Evolutionary conservation across 2,329 filamentous ascomycete genomes (phyloP).

Genomic region (Fusarium fracticaudum): DNA sequence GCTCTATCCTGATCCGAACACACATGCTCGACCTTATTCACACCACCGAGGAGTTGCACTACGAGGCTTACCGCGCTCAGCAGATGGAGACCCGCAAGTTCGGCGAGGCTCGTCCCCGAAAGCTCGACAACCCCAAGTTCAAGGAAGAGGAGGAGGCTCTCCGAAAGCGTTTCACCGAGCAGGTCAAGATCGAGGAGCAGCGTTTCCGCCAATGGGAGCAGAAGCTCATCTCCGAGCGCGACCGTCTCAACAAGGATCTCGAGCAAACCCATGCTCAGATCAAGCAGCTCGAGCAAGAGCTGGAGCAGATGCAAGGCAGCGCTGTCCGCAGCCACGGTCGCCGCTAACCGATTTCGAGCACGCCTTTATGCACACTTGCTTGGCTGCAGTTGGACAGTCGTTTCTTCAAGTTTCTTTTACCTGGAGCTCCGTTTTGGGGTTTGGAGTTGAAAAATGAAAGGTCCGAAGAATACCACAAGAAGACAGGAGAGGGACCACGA

Average conservation of each 20-base stretch:
- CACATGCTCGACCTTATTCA: constrained; percentile 99
- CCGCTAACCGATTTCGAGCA: constrained; percentile 67
- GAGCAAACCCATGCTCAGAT: constrained; percentile 96
- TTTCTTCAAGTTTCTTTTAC: constrained; percentile 42
- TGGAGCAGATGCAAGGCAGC: constrained; percentile 92
- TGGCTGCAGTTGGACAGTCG: constrained; percentile 44
- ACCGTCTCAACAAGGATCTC: constrained; percentile 99
- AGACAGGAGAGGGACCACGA: constrained; percentile 31
- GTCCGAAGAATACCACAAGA: constrained; percentile 46
- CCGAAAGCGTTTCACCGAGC: constrained; percentile 98
- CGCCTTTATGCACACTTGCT: constrained; percentile 33
- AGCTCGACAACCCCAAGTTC: constrained; percentile 99
- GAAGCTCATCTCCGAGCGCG: constrained; percentile 98
- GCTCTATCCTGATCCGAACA: constrained; percentile 97
- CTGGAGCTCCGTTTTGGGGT: constrained; percentile 45
- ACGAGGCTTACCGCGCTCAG: constrained; percentile 98
- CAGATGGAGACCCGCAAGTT: constrained; percentile 99
- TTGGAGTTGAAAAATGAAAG: constrained; percentile 50
- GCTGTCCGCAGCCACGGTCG: constrained; percentile 91
- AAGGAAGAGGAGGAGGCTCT: constrained; percentile 99
- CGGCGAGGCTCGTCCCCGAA: constrained; percentile 94
- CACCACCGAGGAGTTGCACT: constrained; percentile 99
- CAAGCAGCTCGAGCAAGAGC: constrained; percentile 90
- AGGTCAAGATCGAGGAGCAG: constrained; percentile 99
- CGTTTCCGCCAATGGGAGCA: constrained; percentile 99